Base-by-base conservation (phyloP, 768 basidiomycete species). In the Paxillus rubicundulus region DNA sequence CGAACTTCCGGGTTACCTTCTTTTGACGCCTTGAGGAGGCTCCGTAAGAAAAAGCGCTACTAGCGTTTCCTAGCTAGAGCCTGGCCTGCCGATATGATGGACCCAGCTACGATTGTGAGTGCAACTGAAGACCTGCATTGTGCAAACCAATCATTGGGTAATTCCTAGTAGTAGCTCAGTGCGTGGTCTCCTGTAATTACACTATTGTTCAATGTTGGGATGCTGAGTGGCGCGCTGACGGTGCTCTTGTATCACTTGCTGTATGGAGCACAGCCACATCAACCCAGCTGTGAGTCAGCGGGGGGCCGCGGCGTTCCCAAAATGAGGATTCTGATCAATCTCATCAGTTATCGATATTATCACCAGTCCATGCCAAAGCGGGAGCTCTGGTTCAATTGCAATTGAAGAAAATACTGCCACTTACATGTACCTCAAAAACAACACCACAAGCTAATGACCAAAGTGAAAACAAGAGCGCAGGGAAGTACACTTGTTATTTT, bases 11-110 rank as follows among this genome's bases (percentile, higher is more conserved):
- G 52, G 45, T 50, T 57, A 36, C 17, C 57, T 50, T 57, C 53
- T 64, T 66, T 58, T 58, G 57, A 53, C 47, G 47, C 43, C 57
- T 47, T 51, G 37, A 61, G 60, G 64, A 57, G 46, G 44, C 39
- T n/a, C 49, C 42, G n/a, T 39, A 39, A 27, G 24, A 10, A 52
- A 43, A 61, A 41, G 50, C 51, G 57, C 63, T 50, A 30, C 49
- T 40, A 18, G 3, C 51, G 24, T 24, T 24, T 6, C 5, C 36
- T 7, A n/a, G 13, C 34, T 36, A 36, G 16, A 47, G 24, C 37
- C 49, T 49, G 39, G 38, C 51, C 45, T 54, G 51, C 12, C 53
- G 62, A 51, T n/a, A n/a, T 47, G 59, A 21, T 62, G 62, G 62
- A 43, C 34, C 21, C 40, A 42, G 44, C 43, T 33, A 16, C 37